These are phyloP conservation scores for Cutaneotrichosporon mucoides DNA, from an alignment of 1,284 basidiomycete species.

Conservation along the genomic window DNA sequence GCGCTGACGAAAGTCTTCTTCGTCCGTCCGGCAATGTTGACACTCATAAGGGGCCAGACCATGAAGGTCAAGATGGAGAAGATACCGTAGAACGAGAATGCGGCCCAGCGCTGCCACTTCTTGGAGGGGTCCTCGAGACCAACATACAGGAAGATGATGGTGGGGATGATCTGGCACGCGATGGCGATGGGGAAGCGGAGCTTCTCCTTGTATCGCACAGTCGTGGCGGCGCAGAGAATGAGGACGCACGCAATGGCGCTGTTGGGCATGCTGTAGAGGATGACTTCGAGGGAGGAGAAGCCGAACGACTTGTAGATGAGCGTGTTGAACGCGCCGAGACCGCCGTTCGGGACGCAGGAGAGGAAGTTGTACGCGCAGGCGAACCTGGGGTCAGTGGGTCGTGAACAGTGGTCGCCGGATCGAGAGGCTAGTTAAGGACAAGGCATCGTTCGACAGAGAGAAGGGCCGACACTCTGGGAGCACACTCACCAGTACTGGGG, in stretches of 20 bases:
- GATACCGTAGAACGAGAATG: slow-evolving; percentile 21
- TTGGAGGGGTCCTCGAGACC: slow-evolving; percentile 16
- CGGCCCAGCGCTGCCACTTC: slow-evolving; percentile 27
- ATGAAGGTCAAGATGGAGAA: slow-evolving; percentile 26
- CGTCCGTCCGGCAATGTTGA: slow-evolving; percentile 34
- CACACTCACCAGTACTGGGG: slow-evolving; percentile 20
- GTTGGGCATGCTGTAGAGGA: slow-evolving; percentile 25
- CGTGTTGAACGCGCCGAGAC: slow-evolving; percentile 24
- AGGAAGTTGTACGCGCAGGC: slow-evolving; percentile 20
- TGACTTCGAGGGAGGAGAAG: slow-evolving; percentile 21
- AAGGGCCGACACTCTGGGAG: too few species aligned
- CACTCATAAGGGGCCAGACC: slow-evolving; percentile 31
- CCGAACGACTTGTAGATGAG: slow-evolving; percentile 24
- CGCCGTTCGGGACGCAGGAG: slow-evolving; percentile 31
- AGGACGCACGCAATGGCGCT: slow-evolving; percentile 21
- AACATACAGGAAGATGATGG: slow-evolving; percentile 25
- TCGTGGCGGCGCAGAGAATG: slow-evolving; percentile 10
- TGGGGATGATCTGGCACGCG: slow-evolving; percentile 13
- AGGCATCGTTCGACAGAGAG: too few species aligned
- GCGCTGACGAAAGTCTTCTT: slow-evolving; percentile 30
- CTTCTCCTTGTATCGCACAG: slow-evolving; percentile 12
- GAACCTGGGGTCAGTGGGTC: background rate
- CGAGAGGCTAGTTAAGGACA: too few species aligned
- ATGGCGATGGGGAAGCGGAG: slow-evolving; percentile 26
- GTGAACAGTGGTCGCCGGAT: too few species aligned